Evolutionary conservation across 129 eudicot genomes (phyloP).

Genomic region (Lactuca saligna): DNA sequence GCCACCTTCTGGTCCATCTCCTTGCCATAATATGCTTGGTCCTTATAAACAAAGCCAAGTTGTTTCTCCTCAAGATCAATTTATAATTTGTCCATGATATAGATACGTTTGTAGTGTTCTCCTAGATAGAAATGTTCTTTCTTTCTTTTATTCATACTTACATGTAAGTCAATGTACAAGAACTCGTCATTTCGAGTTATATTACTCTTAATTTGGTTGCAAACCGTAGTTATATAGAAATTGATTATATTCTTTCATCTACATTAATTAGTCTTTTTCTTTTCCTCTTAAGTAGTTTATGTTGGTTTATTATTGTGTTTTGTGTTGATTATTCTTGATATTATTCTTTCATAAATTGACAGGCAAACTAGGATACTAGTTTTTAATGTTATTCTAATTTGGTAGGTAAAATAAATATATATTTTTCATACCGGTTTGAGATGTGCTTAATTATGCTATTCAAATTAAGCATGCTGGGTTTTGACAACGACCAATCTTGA

Average conservation of each 20-base stretch:
- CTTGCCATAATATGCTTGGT: slow-evolving; percentile 47
- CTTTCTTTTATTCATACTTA: slow-evolving; percentile 19
- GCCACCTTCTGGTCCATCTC: slow-evolving; percentile 62
- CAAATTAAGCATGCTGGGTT: slow-evolving; percentile 24
- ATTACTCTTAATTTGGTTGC: background rate
- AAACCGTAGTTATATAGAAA: slow-evolving; percentile 12
- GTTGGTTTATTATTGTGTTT: background rate
- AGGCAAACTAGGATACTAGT: background rate
- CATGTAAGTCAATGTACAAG: slow-evolving; percentile 21
- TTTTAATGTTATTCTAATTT: background rate
- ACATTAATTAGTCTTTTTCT: slow-evolving; percentile 1
- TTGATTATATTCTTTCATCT: slow-evolving; percentile 15
- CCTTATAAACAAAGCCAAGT: slow-evolving; percentile 27
- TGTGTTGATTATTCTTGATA: slow-evolving; percentile 14
- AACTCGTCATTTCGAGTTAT: slow-evolving; percentile 26
- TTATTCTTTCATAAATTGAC: background rate
- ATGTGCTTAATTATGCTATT: slow-evolving; percentile 15
- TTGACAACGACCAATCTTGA: slow-evolving; percentile 12
- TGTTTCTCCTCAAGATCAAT: slow-evolving; percentile 31
- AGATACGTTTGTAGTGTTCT: background rate
- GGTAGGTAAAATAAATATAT: background rate
- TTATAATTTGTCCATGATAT: slow-evolving; percentile 30
- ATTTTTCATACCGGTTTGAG: background rate
- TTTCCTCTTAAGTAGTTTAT: background rate
- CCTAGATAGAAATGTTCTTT: background rate